These are phyloP conservation scores for Glycyrrhiza uralensis DNA, from an alignment of 306 rosid species.

Conservation along the genomic window DNA sequence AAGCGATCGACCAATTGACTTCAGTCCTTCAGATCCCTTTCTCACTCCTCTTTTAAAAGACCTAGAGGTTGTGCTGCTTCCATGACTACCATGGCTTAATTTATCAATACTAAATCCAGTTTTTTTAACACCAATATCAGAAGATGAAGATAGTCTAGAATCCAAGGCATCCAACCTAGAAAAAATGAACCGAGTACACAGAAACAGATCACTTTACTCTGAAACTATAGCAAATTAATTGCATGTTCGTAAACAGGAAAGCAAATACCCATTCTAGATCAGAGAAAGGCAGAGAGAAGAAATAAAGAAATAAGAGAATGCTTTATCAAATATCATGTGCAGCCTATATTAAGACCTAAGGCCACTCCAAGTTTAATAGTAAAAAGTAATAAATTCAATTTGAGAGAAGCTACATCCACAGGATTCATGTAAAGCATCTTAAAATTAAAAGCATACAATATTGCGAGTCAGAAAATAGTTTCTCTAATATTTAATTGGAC, in stretches of 20 bases:
- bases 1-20: constrained; percentile 83
- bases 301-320: not conserved
- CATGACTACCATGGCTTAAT: constrained; percentile 53
- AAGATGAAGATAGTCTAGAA: constrained; percentile 65
- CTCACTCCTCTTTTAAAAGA: constrained; percentile 89
- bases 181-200: constrained; percentile 20
- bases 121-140: constrained; percentile 59
- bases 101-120: constrained; percentile 73
- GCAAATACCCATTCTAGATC: constrained; percentile 15
- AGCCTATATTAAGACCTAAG: not conserved
- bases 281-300: not conserved
- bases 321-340: constrained; percentile 2
- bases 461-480: not conserved
- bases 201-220: constrained; percentile 23
- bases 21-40: constrained; percentile 93
- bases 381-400: not conserved
- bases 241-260: constrained; percentile 4
- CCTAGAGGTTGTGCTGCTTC: constrained; percentile 61
- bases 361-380: constrained; percentile 1
- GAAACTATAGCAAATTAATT: constrained; percentile 14
- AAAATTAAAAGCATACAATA: not conserved
- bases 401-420: not conserved
- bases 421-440: not conserved
- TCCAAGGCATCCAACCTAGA: constrained; percentile 85
- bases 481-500: not conserved